phyloP scores from a whole-genome alignment of 108 stramenopile genomes.

The Hondaea fermentalgiana region DNA sequence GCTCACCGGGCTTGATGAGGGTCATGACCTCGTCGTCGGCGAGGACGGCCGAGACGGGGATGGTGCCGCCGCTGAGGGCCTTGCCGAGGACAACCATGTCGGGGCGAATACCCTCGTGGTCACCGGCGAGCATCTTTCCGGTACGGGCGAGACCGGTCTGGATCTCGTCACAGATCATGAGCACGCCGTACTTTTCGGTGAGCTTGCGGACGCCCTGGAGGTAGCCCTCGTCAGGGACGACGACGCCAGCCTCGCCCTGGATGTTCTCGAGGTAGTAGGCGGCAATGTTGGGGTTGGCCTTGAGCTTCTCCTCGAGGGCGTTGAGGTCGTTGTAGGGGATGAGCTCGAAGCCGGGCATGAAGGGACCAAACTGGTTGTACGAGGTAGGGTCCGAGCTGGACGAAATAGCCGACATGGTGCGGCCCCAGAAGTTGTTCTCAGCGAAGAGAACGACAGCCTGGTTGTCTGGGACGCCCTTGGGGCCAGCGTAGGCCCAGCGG shows the following conservation, averaged over 20 bases:
- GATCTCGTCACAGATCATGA: constrained; percentile 96
- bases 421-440: constrained; percentile 96
- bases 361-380: constrained; percentile 78
- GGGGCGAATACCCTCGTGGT: constrained; percentile 81
- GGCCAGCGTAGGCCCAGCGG: constrained; percentile 79
- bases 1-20: constrained; percentile 90
- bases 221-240: constrained; percentile 92
- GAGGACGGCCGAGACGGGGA: constrained; percentile 92
- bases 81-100: constrained; percentile 91
- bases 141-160: constrained; percentile 96
- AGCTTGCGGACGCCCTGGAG: constrained; percentile 71
- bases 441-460: constrained; percentile 83
- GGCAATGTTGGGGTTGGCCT: constrained; percentile 73
- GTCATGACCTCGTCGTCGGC: constrained; percentile 90
- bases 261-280: constrained; percentile 99
- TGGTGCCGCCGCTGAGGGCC: constrained; percentile 89
- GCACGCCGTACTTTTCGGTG: constrained; percentile 84
- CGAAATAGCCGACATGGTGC: constrained; percentile 95
- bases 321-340: constrained; percentile 79
- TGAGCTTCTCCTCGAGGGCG: constrained; percentile 69
- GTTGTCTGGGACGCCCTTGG: constrained; percentile 82
- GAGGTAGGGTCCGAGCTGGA: constrained; percentile 86
- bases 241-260: constrained; percentile 98
- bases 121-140: constrained; percentile 76
- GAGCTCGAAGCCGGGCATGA: constrained; percentile 85